Conservation (phyloP, 371 early-diverging fungal genomes). For the Mucor irregularis region DNA sequence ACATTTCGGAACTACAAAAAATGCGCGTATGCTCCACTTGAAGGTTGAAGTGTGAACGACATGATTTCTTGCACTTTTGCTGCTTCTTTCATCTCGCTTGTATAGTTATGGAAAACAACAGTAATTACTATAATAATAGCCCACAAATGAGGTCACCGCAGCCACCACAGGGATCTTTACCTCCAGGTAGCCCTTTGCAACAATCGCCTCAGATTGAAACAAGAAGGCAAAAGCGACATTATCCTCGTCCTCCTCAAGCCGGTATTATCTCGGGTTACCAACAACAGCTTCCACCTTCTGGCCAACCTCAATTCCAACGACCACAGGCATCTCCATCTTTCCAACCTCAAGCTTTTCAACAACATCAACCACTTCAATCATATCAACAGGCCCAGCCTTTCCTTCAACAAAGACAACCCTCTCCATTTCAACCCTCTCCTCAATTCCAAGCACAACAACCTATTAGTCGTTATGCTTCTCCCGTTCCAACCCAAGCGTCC, state of each 20-base stretch:
- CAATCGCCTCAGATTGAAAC: constrained; percentile 6
- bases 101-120: background rate
- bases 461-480: constrained; percentile 7
- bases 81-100: background rate
- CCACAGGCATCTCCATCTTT: constrained; percentile 5
- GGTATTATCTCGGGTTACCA: background rate
- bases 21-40: too few species aligned
- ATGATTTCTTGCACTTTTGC: background rate
- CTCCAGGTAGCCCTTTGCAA: background rate
- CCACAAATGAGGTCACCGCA: background rate
- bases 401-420: background rate
- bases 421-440: background rate
- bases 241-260: constrained; percentile 1
- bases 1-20: too few species aligned
- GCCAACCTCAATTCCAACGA: constrained; percentile 11
- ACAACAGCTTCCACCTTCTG: constrained; percentile 13
- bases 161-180: background rate
- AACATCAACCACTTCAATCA: background rate
- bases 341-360: background rate
- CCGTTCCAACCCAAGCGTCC: background rate
- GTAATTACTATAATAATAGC: background rate
- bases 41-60: too few species aligned
- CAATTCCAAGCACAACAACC: constrained; percentile 1
- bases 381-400: background rate
- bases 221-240: constrained; percentile 11